Evolutionary conservation across 2,329 filamentous ascomycete species (phyloP), one percentile per base, ranked within the genome.

Genomic region (Paradendryphiella salina): DNA sequence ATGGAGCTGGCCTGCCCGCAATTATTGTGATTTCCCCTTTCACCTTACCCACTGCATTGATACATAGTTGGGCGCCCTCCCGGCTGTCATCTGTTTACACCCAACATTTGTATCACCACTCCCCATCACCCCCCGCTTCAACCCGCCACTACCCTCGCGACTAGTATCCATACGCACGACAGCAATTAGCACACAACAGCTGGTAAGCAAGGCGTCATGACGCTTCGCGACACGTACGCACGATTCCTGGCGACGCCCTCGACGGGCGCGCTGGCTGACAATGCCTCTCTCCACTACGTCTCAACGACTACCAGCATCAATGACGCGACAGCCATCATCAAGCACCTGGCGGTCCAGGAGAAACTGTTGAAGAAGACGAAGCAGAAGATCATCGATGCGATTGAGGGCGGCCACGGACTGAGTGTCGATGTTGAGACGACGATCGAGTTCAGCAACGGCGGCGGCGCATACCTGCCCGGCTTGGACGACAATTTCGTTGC

Each of bases 401-500:
- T 97, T 45, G 89, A 96, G 70, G 85, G 85, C 54, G 72, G 80
- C 48, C 82, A 85, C 72, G 83, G 85, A 36, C 75, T 95, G 59
- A 88, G 85, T 48, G 70, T 89, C 52, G 92, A 97, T 74, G 80
- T 91, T 39, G 88, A 96, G 67, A 94, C 90, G 18, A 85, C 85
- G 1, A 76, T 97, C 39, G 88, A 95, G 70, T 96, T 99, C 72
- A 72, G 86, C 49, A 85, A 81, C 56, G 86, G 88, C 57, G 94
- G 93, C 60, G 93, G 91, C 58, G 82, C 87, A 58, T 97, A 94
- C 76, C 82, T 97, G 48, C 93, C 93, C 4, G 85, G 85, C 39
- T 80, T 99, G 40, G 93, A 97, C 67, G 91, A 96, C 79, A 96
- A 96, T 77, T 96, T 97, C 73, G 77, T 99, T 51, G 80, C 89